Conservation (phyloP, 495 filamentous ascomycete genomes). For the Aspergillus nanangensis region DNA sequence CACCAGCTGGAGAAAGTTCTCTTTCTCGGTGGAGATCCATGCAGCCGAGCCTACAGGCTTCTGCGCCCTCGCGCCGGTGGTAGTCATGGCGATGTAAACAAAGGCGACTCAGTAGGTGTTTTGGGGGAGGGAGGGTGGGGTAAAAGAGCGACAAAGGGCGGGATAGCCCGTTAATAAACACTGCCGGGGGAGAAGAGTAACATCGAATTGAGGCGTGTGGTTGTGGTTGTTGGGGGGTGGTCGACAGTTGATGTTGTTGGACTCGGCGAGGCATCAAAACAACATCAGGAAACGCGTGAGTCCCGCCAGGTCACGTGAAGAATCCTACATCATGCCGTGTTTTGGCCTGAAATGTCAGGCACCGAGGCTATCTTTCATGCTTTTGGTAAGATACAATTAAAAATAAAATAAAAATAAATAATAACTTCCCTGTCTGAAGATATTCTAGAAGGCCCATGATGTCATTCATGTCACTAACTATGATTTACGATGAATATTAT, state of each 20-base stretch:
- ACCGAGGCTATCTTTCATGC: too few relatives aligned
- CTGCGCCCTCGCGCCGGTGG: slow-evolving; percentile 41
- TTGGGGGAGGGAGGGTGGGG: neutral
- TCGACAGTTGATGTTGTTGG: slow-evolving; percentile 8
- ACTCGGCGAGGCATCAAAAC: slow-evolving; percentile 20
- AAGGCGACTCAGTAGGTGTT: slow-evolving; percentile 17
- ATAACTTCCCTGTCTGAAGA: too few relatives aligned
- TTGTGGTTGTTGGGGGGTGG: slow-evolving; percentile 1
- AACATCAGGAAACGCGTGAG: slow-evolving; percentile 24
- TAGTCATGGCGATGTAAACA: slow-evolving; percentile 47
- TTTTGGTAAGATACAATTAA: neutral
- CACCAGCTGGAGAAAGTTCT: slow-evolving; percentile 56
- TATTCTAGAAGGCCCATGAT: too few relatives aligned
- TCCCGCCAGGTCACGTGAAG: slow-evolving; percentile 17
- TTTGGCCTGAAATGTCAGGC: neutral
- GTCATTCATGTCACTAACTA: too few relatives aligned
- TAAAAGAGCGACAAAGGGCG: slow-evolving; percentile 1
- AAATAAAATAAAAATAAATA: neutral
- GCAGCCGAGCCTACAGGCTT: slow-evolving; percentile 58
- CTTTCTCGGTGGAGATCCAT: slow-evolving; percentile 66
- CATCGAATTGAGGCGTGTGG: slow-evolving; percentile 10
- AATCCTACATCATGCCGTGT: too few relatives aligned
- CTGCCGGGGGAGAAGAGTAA: neutral
- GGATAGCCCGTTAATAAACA: slow-evolving; percentile 3
- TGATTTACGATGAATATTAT: too few relatives aligned